Evolutionary conservation across 2,329 filamentous ascomycete genomes (phyloP), one percentile per base, ranked within the genome.

Genomic region (Aulographum hederae): DNA sequence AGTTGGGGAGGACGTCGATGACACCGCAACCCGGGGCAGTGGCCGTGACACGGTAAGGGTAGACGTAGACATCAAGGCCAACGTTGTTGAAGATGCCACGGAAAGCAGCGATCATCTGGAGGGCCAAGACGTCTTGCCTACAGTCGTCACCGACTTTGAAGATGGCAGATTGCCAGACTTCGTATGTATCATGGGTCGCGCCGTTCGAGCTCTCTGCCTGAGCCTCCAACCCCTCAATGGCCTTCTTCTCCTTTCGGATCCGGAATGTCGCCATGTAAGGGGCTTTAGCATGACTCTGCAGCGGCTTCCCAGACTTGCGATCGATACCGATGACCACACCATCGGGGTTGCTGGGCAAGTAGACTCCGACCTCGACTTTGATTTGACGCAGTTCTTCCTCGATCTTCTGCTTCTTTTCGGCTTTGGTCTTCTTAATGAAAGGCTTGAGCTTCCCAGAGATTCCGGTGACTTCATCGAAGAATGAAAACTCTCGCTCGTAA

Each of bases 81-180:
- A 95, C 80, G 40, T 72, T 78, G 51, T 92, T 79, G 65, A 95
- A 98, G 46, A 99, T 98, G 39, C 85, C 85, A 16, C 89, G 76
- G 64, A 98, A 99, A 1, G 85, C 84, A 1, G 89, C 77, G 50
- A 99, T 94, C 78, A 99, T 91, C 54, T 98, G 89, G 38, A 99
- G 62, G 2, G 89, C 89, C 37, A 99, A 65, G 32, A 99, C 79
- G 46, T 99, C 91, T 56, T 99, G 89, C 31, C 89, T 78, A 51
- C 89, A 95, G 53, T 99, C 89, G 50, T 99, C 89, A 38, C 89
- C 89, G 30, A 99, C 91, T 53, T 99, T 99, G 73, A 99, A 99
- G 47, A 99, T 99, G 34, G 86, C 89, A 2, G 84, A 92, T 53
- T 98, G 89, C 91, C 89, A 95, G n/a, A 86, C 78, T 52, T 98